phyloP scores from a whole-genome alignment of 768 basidiomycete genomes.

The Hirschioporus abietinus region DNA sequence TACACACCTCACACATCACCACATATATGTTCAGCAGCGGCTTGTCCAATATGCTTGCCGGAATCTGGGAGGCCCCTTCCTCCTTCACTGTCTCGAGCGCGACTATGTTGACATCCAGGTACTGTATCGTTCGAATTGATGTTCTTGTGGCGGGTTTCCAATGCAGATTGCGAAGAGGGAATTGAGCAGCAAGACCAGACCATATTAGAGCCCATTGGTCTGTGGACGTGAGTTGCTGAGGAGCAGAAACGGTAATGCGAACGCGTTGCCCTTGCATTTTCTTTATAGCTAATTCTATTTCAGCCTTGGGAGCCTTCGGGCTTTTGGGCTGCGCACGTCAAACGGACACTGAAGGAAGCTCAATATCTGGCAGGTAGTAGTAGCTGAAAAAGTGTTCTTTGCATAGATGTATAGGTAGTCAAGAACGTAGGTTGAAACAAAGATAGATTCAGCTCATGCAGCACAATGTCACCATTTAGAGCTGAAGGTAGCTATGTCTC shows the following conservation, averaged over 20 bases:
- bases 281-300: neutral
- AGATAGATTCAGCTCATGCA: too few relatives aligned
- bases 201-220: constrained; percentile 70
- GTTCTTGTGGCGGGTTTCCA: constrained; percentile 79
- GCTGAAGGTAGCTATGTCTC: too few relatives aligned
- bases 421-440: too few relatives aligned
- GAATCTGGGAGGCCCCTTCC: constrained; percentile 71
- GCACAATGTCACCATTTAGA: too few relatives aligned
- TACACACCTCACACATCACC: constrained; percentile 79
- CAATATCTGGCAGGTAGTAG: neutral
- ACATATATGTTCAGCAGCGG: constrained; percentile 86
- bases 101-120: constrained; percentile 73
- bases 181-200: constrained; percentile 56
- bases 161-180: constrained; percentile 86
- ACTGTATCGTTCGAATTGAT: constrained; percentile 81
- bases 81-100: constrained; percentile 63
- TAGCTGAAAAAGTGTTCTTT: neutral
- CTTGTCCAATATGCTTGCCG: constrained; percentile 74
- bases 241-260: constrained; percentile 63
- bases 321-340: neutral
- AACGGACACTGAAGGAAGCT: neutral
- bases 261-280: constrained; percentile 29
- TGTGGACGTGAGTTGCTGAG: constrained; percentile 59
- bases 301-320: neutral
- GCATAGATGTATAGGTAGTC: neutral